These are phyloP conservation scores for Boletus rubescentipes DNA, from an alignment of 768 basidiomycete genomes.

Conservation along the genomic window DNA sequence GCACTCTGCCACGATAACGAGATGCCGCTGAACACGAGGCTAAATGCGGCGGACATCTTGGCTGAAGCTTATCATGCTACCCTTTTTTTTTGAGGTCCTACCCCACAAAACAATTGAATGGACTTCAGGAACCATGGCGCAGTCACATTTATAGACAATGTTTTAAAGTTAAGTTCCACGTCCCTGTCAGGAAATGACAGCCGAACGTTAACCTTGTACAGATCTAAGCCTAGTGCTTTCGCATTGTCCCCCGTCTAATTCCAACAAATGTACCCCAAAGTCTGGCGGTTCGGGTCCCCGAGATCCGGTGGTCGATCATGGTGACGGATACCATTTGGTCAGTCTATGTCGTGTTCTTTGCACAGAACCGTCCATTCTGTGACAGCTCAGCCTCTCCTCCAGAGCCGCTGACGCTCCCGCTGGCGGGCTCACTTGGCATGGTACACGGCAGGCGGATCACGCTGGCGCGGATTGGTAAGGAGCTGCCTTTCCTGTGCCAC, in stretches of 20 bases:
- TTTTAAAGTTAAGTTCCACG: not conserved
- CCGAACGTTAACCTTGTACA: not conserved
- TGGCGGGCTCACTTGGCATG: not conserved
- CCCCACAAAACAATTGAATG: not conserved
- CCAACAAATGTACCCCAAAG: too few species aligned
- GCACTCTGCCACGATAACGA: not conserved
- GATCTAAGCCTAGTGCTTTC: not conserved
- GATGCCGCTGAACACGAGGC: not conserved
- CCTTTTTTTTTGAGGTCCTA: not conserved
- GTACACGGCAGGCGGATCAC: not conserved
- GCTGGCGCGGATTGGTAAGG: too few species aligned
- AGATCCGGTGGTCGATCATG: too few species aligned
- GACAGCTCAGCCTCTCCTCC: too few species aligned
- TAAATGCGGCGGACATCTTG: not conserved
- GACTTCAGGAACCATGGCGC: too few species aligned
- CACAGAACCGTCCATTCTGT: too few species aligned
- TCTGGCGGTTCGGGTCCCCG: too few species aligned
- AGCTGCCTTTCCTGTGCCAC: not conserved
- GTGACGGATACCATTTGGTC: too few species aligned
- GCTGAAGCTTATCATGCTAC: not conserved
- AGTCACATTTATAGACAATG: too few species aligned
- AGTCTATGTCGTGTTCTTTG: too few species aligned
- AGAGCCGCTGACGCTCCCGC: too few species aligned
- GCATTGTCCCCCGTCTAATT: too few species aligned
- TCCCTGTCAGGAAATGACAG: not conserved